Evolutionary conservation across 306 rosid genomes (phyloP).

Genomic region (Luffa aegyptiaca): DNA sequence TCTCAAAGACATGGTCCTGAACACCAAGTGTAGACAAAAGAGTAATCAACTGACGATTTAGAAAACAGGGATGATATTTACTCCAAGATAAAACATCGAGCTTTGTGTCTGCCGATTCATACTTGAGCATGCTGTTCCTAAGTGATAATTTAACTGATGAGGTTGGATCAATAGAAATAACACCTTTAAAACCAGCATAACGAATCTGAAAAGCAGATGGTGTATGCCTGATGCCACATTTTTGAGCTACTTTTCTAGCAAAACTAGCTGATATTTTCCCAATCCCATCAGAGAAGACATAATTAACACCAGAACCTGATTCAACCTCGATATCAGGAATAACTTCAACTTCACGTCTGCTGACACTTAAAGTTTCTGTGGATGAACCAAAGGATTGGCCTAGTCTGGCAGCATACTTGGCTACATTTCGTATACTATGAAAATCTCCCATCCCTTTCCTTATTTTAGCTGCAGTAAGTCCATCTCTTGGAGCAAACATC

Average conservation of each 20-base stretch:
- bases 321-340: slow-evolving; percentile 39
- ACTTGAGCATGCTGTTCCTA: slow-evolving; percentile 72
- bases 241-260: slow-evolving; percentile 54
- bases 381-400: slow-evolving; percentile 95
- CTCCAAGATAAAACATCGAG: slow-evolving; percentile 68
- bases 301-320: slow-evolving; percentile 1
- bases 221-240: slow-evolving; percentile 33
- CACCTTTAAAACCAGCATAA: slow-evolving; percentile 84
- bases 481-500: slow-evolving; percentile 72
- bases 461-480: slow-evolving; percentile 32
- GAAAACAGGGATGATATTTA: slow-evolving; percentile 60
- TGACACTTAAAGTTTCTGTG: slow-evolving; percentile 54
- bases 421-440: slow-evolving; percentile 58
- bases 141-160: slow-evolving; percentile 53
- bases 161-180: slow-evolving; percentile 74
- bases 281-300: slow-evolving; percentile 80
- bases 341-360: slow-evolving; percentile 31
- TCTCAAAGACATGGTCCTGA: slow-evolving; percentile 41
- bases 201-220: slow-evolving; percentile 93
- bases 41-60: slow-evolving; percentile 66
- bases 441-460: slow-evolving; percentile 70
- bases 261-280: slow-evolving; percentile 71
- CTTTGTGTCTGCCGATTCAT: slow-evolving; percentile 37
- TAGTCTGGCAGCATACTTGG: slow-evolving; percentile 84
- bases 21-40: slow-evolving; percentile 78